These are phyloP conservation scores for Camelina hispida DNA, from an alignment of 345 rosid genomes.

Conservation along the genomic window DNA sequence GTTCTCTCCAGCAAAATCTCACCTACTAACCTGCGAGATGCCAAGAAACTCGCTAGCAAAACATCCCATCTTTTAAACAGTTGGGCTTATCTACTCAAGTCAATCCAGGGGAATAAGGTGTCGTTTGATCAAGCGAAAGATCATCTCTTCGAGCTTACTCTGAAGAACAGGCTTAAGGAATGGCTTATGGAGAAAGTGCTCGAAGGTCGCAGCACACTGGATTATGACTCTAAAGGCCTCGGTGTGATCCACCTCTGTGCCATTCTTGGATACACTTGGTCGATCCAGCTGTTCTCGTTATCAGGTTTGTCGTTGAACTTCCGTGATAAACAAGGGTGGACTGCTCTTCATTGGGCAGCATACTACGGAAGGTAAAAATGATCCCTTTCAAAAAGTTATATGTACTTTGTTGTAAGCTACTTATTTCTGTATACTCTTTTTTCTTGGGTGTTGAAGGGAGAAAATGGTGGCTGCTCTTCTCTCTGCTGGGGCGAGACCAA, in stretches of 20 bases:
- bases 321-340: constrained; percentile 95
- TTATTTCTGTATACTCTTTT: constrained; percentile 1
- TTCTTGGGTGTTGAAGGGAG: constrained; percentile 59
- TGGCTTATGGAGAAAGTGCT: constrained; percentile 89
- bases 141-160: constrained; percentile 63
- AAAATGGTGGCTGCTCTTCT: constrained; percentile 92
- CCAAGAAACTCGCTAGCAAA: constrained; percentile 59
- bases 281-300: constrained; percentile 69
- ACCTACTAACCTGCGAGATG: constrained; percentile 59
- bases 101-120: constrained; percentile 54
- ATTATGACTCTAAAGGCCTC: constrained; percentile 74
- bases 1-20: constrained; percentile 61
- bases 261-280: constrained; percentile 89
- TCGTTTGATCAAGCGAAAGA: constrained; percentile 70
- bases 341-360: constrained; percentile 99
- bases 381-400: constrained; percentile 4
- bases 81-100: constrained; percentile 76
- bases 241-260: constrained; percentile 94
- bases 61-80: constrained; percentile 58
- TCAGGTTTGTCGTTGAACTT: constrained; percentile 79
- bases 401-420: neutral
- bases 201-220: constrained; percentile 60
- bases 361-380: constrained; percentile 69
- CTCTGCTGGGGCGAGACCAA: constrained; percentile 88
- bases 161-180: constrained; percentile 77